Evolutionary conservation across 164 flowering plant species (phyloP).

Genomic region (Aristolochia californica): DNA sequence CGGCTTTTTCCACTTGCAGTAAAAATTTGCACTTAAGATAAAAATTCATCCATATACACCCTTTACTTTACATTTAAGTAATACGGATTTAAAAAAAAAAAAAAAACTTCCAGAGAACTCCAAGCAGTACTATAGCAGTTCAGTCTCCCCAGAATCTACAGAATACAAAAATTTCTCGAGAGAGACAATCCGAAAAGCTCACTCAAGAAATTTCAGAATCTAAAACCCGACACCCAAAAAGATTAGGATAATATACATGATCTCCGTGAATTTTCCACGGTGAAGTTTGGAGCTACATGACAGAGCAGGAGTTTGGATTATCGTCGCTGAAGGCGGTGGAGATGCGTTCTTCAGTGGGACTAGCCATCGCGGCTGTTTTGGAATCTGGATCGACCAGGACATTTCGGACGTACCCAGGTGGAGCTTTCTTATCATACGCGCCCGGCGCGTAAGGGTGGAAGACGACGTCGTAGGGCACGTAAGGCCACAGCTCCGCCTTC

Average conservation of each 20-base stretch:
- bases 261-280: no score
- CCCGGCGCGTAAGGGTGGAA: conserved; percentile 83
- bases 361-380: conserved; percentile 52
- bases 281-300: conserved; percentile 41
- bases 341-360: conserved; percentile 73
- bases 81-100: no score
- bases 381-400: conserved; percentile 43
- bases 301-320: conserved; percentile 54
- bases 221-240: neutral
- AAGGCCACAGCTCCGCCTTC: conserved; percentile 91
- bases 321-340: conserved; percentile 89
- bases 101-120: neutral
- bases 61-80: neutral
- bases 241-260: no score
- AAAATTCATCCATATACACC: no score
- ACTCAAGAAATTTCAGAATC: no score
- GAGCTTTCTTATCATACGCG: conserved; percentile 86
- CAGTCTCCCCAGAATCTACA: no score
- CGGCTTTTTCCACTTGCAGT: no score
- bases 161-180: no score
- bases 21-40: neutral
- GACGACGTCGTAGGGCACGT: conserved; percentile 77
- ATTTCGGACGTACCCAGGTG: conserved; percentile 74
- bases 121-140: no score
- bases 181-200: no score